Percentiles rank a stretch among this genome's conserved stretches.
Conservation (phyloP, 83 land plant genomes). For the Isoetes engelmannii region DNA sequence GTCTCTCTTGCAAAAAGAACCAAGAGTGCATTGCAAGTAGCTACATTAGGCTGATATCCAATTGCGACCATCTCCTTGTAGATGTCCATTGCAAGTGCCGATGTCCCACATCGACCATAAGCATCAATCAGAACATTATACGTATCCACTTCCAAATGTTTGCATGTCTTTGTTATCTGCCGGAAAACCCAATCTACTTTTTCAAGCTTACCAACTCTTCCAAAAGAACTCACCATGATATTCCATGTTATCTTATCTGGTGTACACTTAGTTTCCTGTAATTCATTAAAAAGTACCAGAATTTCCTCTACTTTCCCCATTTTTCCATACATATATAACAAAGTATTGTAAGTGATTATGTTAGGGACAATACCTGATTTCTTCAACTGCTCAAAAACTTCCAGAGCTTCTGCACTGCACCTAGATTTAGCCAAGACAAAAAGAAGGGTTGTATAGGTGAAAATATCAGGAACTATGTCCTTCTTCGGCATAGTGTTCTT, state of each 20-base stretch:
- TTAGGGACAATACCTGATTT: conserved; percentile 57
- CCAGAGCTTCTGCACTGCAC: conserved; percentile 54
- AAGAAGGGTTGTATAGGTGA: conserved; percentile 78
- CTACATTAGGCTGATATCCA: conserved; percentile 65
- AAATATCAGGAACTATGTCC: conserved; percentile 79
- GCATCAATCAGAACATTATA: conserved; percentile 90
- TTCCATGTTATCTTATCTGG: conserved; percentile 97
- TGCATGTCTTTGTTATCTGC: conserved; percentile 88
- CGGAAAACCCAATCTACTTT: conserved; percentile 67
- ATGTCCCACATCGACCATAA: conserved; percentile 79
- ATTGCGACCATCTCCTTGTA: conserved; percentile 69
- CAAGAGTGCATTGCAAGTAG: conserved; percentile 82
- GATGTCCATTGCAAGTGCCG: conserved; percentile 74
- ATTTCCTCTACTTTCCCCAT: conserved; percentile 62
- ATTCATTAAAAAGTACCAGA: conserved; percentile 80
- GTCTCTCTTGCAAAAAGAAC: conserved; percentile 83
- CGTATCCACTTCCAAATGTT: conserved; percentile 75
- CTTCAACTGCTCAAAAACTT: conserved; percentile 63
- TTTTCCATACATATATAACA: conserved; percentile 83
- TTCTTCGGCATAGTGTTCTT: conserved; percentile 54
- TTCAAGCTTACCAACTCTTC: conserved; percentile 73
- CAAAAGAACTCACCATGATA: conserved; percentile 62
- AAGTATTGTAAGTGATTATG: conserved; percentile 75
- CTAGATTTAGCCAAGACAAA: conserved; percentile 75
- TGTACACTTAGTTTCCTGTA: conserved; percentile 28